Base-by-base conservation (phyloP, 495 filamentous ascomycete species). In the Hyaloscypha hepaticicola region DNA sequence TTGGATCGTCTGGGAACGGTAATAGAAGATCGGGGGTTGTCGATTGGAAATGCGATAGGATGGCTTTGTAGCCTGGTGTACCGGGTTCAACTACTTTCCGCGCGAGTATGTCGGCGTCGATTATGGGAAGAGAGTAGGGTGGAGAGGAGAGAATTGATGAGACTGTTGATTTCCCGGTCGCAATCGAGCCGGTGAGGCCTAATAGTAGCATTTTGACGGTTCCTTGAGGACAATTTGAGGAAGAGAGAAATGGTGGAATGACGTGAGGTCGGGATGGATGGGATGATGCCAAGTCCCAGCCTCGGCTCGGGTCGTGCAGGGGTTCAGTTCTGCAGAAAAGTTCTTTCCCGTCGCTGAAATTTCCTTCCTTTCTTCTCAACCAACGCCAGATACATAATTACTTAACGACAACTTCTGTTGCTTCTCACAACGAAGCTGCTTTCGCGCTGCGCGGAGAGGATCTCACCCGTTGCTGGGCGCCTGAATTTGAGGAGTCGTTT, bases 151-250 rank as follows among this genome's bases (percentile, higher is more conserved):
- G 92, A 69, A 97, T 79, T 61, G 79, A 73, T 45, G 95, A 96
- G 67, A 96, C 94, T 67, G 96, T 99, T 34, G 93, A 96, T 86
- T 99, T 99, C 74, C 96, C 95, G 3, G 96, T 98, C 38, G 95
- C 94, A 74, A 99, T 96, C 64, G 93, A 96, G 78, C 95, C 95
- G 38, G 95, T 99, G 28, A 99, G 88, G 68, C 95, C 95, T 72
- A 99, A 91, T 70, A 99, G 84, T 60, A 99, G 85, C 96, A 99
- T 99, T 56, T 53, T 51, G 33, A 26, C 24, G 1, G 31, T 33
- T 33, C 7, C 12, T 58, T 25, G 55, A 24, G 14, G 1, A 34
- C 33, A 7, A n/a, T 25, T 9, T 0, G 55, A 28, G 14, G 7
- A 8, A 8, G 55, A 57, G 55, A 22, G 16, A 57, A 1, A n/a